Base-by-base conservation (phyloP, 164 flowering plant genomes). In the Nymphaea colorata region DNA sequence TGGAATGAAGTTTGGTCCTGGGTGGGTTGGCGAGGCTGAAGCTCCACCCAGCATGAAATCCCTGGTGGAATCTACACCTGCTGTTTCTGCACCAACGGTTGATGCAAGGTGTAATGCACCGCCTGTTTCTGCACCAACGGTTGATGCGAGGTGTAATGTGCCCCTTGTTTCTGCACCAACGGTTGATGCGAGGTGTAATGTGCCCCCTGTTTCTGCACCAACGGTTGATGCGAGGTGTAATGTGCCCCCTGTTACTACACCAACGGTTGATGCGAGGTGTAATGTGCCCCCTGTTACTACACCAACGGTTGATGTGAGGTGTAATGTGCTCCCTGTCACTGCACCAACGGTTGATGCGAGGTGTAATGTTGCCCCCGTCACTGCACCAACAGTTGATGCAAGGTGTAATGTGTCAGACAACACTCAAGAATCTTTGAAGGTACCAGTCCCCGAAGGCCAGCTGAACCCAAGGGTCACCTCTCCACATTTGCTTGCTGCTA, bases 1-100 rank as follows among this genome's bases (percentile, higher is more conserved):
- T 60, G 94, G 88, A 65, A 44, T 76, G 16, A 71, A 80, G 74
- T 83, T 80, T 73, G 86, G 89, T 62, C 91, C 83, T 57, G 91
- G 91, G 59, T 84, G 87, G 90, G 80, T 85, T 18, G 87, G 81
- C 59, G 87, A 86, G 70, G 74, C 74, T 44, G 86, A 81, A 61
- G 66, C 42, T 5, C 75, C 70, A 41, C 64, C 10, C 64, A 61
- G 64, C 57, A 51, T 10, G 14, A 51, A 51, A 51, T 51, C 57
- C 15, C 57, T 15, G 14, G 57, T 51, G 57, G 14, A 51, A 51
- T 10, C 57, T 51, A 15, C 57, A 51, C 57, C 57, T 8, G 12
- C 55, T 47, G 15, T 51, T 5, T 8, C 57, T 51, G 57, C 14
- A 4, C 57, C 57, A 51, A 51, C 10, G 2, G 57, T 51, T 51